Evolutionary conservation across 805 yeast species (phyloP), one percentile per base, ranked within the genome.

Genomic region (Cyberlindnera mrakii): DNA sequence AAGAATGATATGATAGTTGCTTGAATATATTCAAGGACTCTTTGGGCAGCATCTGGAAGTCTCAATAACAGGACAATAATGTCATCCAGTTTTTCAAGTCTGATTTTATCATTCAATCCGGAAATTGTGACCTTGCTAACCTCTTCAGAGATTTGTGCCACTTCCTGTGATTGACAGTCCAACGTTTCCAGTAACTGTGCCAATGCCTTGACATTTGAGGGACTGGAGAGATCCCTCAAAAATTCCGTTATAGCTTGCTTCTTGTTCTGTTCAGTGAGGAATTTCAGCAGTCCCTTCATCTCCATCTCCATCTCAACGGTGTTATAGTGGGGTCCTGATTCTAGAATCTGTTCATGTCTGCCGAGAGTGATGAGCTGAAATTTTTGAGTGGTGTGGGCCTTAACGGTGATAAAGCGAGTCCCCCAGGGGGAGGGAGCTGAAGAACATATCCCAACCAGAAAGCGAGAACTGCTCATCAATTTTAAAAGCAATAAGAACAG

Each of bases 11-110:
- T 19, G 11, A 53, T 35, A 4, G 37, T 17, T 9, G 33, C 13
- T 3, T 33, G 23, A 8, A 50, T 6, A 50, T 52, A 49, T 1
- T 34, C n/a, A 5, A 53, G 40, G 2, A 46, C 32, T 4, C 35
- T 6, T 4, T 14, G 17, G 3, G 40, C 20, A 5, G 53, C 32
- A 0, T 2, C 16, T 11, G 55, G 51, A 3, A 53, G 34, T 6
- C 41, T 35, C 3, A 39, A 33, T 7, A 55, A 33, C 5, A 52
- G 19, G 2, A 16, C 14, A 8, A 43, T 4, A 7, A 44, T 3
- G 13, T 25, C 11, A 5, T 41, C 33, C 3, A 9, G 18, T 13
- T 13, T 13, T 13, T 34, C 29, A 16, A 23, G 3, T 23, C 3
- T 10, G 27, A 10, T 5, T 9, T 20, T 17, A 23, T 35, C 31